Evolutionary conservation across 2,329 filamentous ascomycete species (phyloP), one percentile per base, ranked within the genome.

Genomic region (Fusarium sp.): DNA sequence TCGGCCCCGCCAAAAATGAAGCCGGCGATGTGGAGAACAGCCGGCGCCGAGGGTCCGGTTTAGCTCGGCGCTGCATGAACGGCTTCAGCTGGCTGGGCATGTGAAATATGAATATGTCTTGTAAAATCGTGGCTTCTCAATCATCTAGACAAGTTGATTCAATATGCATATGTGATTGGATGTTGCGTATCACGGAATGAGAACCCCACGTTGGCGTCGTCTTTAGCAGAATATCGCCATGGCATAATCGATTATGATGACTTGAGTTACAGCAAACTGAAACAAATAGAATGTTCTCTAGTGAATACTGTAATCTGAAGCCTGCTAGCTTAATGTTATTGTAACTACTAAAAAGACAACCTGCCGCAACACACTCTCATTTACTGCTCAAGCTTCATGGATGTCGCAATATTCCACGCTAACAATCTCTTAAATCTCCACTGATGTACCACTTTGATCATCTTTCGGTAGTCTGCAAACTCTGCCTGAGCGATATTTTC

Each of bases 401-500:
- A 50, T 64, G 56, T 37, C 47, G 46, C 42, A 39, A 37, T 25
- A 33, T 48, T 65, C 20, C 17, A 48, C 39, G 45, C 60, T 53
- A 64, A 41, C 25, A 42, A 50, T 43, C 15, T 50, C 25, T 31
- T 9, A 42, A 23, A 57, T 52, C 45, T 62, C 61, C 67, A 55
- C 63, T 70, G 40, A 33, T 41, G 45, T 13, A 47, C 64, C 71
- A 72, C 71, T 72, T 63, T 58, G 57, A 69, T 53, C 29, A 27
- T 25, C 25, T 35, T 17, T 56, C 42, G 36, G 51, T 51, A 43
- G 54, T 65, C 61, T 61, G 51, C 63, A 57, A 58, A 59, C 56
- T 52, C 61, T 67, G 64, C 18, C 36, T 27, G 45, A 33, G 39
- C 15, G 41, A 42, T 49, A 43, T 42, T 60, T 49, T 61, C 48